These are phyloP conservation scores for Arctostaphylos glauca DNA, from an alignment of 148 eudicot species.

Conservation along the genomic window DNA sequence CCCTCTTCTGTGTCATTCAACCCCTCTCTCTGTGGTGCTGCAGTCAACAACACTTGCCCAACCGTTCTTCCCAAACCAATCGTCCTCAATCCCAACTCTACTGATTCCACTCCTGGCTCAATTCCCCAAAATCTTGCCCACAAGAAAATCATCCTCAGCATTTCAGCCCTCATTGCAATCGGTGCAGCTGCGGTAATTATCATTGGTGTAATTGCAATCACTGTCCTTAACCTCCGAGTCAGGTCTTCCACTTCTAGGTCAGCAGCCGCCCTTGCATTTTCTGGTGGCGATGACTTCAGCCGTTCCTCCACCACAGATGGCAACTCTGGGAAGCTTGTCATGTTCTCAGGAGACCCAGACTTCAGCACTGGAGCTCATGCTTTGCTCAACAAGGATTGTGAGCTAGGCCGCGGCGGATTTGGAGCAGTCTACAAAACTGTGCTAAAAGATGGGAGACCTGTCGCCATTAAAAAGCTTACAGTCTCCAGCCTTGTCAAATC, in stretches of 20 bases:
- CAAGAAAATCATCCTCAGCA: slow-evolving; percentile 73
- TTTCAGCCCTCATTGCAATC: slow-evolving; percentile 81
- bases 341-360: slow-evolving; percentile 88
- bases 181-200: slow-evolving; percentile 89
- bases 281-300: slow-evolving; percentile 73
- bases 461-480: slow-evolving; percentile 87
- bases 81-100: slow-evolving; percentile 76
- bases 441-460: slow-evolving; percentile 70
- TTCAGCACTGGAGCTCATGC: slow-evolving; percentile 84
- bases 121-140: slow-evolving; percentile 41
- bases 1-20: slow-evolving; percentile 63
- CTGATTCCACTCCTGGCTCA: slow-evolving; percentile 53
- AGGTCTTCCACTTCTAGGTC: slow-evolving; percentile 54
- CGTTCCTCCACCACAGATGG: slow-evolving; percentile 59
- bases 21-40: slow-evolving; percentile 81
- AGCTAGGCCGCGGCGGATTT: slow-evolving; percentile 94
- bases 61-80: slow-evolving; percentile 88
- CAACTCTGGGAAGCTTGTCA: slow-evolving; percentile 88
- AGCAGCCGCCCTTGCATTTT: slow-evolving; percentile 51
- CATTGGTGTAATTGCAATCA: slow-evolving; percentile 74
- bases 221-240: slow-evolving; percentile 79
- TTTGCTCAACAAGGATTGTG: slow-evolving; percentile 86
- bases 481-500: slow-evolving; percentile 89
- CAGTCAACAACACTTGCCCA: slow-evolving; percentile 53
- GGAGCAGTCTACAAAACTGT: slow-evolving; percentile 88